A percentile compares a stretch with the other conserved stretches of the same genome.
phyloP scores from a whole-genome alignment of 148 eudicot species.

The Vaccinium macrocarpon region DNA sequence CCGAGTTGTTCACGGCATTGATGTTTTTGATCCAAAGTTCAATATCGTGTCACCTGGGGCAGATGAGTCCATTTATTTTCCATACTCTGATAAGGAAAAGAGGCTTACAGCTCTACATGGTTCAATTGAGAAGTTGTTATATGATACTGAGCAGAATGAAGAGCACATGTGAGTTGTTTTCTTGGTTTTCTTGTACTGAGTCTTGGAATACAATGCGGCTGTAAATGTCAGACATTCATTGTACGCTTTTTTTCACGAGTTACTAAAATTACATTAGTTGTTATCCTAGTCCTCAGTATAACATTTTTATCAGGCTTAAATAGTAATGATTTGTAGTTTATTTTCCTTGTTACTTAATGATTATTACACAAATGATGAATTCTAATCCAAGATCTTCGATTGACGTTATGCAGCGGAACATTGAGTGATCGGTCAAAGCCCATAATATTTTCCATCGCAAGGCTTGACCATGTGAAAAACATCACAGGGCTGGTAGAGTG shows the following conservation, averaged over 20 bases:
- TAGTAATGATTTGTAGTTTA: background rate
- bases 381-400: slow-evolving; percentile 13
- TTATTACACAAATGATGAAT: background rate
- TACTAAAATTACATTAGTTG: background rate
- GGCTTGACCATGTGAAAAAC: slow-evolving; percentile 95
- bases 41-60: too few relatives aligned
- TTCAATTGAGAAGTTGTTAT: slow-evolving; percentile 70
- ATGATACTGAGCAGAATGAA: slow-evolving; percentile 71
- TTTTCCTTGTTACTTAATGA: background rate
- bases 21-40: too few relatives aligned
- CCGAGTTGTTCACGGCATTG: too few relatives aligned
- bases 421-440: slow-evolving; percentile 83
- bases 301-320: background rate
- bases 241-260: background rate
- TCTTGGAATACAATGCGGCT: background rate
- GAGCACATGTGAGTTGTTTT: slow-evolving; percentile 69
- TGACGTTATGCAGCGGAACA: slow-evolving; percentile 56
- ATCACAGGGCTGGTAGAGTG: slow-evolving; percentile 92
- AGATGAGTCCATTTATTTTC: too few relatives aligned
- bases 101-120: background rate
- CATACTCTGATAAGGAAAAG: too few relatives aligned
- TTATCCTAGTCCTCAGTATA: background rate
- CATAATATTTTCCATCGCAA: slow-evolving; percentile 90
- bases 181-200: background rate
- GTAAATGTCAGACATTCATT: background rate